Evolutionary conservation across 2,329 filamentous ascomycete species (phyloP).

Genomic region (Ceratocystis papillata): DNA sequence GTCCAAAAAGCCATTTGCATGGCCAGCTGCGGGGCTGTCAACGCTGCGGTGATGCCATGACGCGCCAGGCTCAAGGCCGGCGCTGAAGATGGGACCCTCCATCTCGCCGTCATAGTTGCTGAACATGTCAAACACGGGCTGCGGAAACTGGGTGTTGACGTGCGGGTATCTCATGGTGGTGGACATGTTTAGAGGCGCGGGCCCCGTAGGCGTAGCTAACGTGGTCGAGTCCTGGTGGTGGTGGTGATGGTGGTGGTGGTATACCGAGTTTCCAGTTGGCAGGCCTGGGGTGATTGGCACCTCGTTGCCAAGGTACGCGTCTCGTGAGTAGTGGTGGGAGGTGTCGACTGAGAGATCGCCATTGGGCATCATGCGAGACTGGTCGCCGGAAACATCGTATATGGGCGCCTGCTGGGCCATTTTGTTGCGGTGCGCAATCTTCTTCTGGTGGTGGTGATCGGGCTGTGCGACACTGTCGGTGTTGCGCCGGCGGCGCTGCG

Average conservation of each 20-base stretch:
- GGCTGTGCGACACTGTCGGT: constrained; percentile 16
- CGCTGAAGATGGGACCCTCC: constrained; percentile 12
- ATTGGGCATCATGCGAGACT: background rate
- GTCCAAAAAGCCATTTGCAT: constrained; percentile 10
- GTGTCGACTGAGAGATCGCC: constrained; percentile 4
- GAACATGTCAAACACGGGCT: constrained; percentile 11
- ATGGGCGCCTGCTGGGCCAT: constrained; percentile 1
- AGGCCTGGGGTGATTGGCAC: constrained; percentile 12
- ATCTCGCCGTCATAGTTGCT: constrained; percentile 8
- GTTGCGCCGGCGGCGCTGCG: constrained; percentile 22
- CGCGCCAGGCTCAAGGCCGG: constrained; percentile 1
- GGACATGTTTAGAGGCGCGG: constrained; percentile 47
- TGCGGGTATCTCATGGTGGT: constrained; percentile 40
- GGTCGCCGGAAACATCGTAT: background rate
- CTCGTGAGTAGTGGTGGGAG: constrained; percentile 8
- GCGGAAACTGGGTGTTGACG: constrained; percentile 3
- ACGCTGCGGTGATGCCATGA: constrained; percentile 13
- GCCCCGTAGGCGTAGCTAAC: constrained; percentile 33
- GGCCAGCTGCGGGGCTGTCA: constrained; percentile 19
- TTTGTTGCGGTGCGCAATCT: constrained; percentile 8
- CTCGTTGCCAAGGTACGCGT: constrained; percentile 1
- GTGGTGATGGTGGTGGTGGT: background rate
- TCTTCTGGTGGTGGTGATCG: constrained; percentile 13
- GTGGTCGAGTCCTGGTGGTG: background rate
- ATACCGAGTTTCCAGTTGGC: background rate